Conservation (phyloP, 768 basidiomycete genomes). For the Tephrocybe sp. region DNA sequence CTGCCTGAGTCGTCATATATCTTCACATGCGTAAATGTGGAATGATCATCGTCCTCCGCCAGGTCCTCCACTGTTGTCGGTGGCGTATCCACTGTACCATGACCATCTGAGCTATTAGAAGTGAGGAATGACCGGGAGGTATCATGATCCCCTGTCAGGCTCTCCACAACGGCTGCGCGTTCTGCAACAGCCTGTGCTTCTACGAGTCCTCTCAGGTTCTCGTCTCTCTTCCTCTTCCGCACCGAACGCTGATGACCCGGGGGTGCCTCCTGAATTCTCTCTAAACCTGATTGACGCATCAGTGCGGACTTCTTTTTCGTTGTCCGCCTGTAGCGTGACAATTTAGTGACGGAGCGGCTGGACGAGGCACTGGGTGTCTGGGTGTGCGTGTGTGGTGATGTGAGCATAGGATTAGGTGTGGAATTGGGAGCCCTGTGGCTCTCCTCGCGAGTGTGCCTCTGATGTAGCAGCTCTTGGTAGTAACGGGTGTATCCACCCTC, state of each 20-base stretch:
- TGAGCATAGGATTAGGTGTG: conserved; percentile 13
- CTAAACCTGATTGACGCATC: not conserved
- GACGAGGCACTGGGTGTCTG: conserved; percentile 16
- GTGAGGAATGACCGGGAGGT: not conserved
- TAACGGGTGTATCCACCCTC: conserved; percentile 43
- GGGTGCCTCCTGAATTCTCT: not conserved
- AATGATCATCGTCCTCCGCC: conserved; percentile 1
- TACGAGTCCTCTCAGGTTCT: conserved; percentile 1
- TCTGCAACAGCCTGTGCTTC: not conserved
- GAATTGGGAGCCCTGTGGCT: not conserved
- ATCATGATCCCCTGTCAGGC: conserved; percentile 6
- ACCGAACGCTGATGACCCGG: conserved; percentile 4
- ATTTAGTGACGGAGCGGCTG: not conserved
- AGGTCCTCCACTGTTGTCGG: conserved; percentile 19
- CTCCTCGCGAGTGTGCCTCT: conserved; percentile 13
- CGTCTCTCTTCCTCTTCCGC: conserved; percentile 9
- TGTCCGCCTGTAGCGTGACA: not conserved
- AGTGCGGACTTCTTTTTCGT: not conserved
- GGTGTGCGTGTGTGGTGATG: conserved; percentile 13
- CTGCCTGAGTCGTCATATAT: too few relatives aligned
- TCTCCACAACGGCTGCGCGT: not conserved
- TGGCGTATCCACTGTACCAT: conserved; percentile 17
- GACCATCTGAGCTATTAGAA: conserved; percentile 12
- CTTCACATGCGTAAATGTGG: too few relatives aligned
- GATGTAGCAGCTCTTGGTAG: conserved; percentile 26